Percentiles rank a stretch among this genome's conserved stretches.
These are phyloP conservation scores for Hyaloperonospora brassicae DNA, from an alignment of 352 stramenopile genomes.

Conservation along the genomic window DNA sequence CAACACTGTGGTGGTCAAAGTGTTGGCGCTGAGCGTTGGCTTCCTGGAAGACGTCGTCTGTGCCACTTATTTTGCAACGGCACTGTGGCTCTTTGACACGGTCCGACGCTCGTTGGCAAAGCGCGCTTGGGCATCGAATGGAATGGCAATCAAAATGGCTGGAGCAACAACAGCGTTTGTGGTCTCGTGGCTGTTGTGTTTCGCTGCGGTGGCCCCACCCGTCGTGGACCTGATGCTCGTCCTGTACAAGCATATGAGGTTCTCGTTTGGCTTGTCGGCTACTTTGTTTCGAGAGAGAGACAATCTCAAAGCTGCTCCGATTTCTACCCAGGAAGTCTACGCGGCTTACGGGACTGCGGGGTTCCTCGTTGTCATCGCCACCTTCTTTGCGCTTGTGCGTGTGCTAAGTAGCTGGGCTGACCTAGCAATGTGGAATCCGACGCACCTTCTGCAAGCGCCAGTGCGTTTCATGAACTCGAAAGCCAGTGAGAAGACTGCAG, in stretches of 20 bases:
- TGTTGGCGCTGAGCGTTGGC: slow-evolving; percentile 14
- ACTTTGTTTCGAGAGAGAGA: slow-evolving; percentile 21
- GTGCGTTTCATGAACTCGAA: not conserved
- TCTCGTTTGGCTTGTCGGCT: slow-evolving; percentile 29
- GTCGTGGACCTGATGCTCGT: slow-evolving; percentile 34
- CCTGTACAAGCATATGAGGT: slow-evolving; percentile 27
- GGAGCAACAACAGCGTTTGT: slow-evolving; percentile 9
- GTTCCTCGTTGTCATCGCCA: slow-evolving; percentile 12
- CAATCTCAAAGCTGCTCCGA: slow-evolving; percentile 27
- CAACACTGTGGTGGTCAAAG: slow-evolving; percentile 17
- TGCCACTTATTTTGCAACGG: slow-evolving; percentile 18
- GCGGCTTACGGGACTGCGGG: slow-evolving; percentile 17
- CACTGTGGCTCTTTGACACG: slow-evolving; percentile 25
- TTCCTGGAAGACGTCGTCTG: slow-evolving; percentile 30
- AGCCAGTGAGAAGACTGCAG: not conserved
- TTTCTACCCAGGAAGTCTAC: slow-evolving; percentile 27
- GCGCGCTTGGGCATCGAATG: not conserved
- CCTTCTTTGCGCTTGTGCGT: slow-evolving; percentile 12
- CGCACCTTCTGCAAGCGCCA: not conserved
- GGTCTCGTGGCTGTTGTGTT: slow-evolving; percentile 24
- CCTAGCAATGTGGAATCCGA: slow-evolving; percentile 14
- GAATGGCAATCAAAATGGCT: slow-evolving; percentile 3
- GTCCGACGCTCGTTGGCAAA: slow-evolving; percentile 4
- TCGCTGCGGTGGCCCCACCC: slow-evolving; percentile 22
- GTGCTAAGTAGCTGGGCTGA: slow-evolving; percentile 11